phyloP scores from a whole-genome alignment of 345 rosid genomes.

The Crucihimalaya himalaica region DNA sequence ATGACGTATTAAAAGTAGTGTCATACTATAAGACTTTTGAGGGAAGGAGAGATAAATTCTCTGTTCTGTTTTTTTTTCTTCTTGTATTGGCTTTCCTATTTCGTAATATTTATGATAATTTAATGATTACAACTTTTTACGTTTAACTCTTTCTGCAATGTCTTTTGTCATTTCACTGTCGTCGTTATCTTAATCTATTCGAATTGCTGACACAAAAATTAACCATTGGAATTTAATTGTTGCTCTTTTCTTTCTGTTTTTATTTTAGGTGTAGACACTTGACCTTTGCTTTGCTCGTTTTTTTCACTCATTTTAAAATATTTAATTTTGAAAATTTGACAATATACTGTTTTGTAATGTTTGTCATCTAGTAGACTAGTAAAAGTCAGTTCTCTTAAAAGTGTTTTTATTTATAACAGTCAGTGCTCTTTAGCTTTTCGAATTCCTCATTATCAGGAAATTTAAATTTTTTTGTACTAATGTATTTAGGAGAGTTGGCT shows the following conservation, averaged over 20 bases:
- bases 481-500: background rate
- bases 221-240: slow-evolving; percentile 38
- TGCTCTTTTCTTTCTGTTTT: slow-evolving; percentile 36
- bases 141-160: slow-evolving; percentile 30
- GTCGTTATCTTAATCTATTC: slow-evolving; percentile 34
- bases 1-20: slow-evolving; percentile 5
- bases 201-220: slow-evolving; percentile 40
- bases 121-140: slow-evolving; percentile 40
- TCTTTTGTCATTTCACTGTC: slow-evolving; percentile 40
- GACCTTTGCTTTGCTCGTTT: slow-evolving; percentile 11
- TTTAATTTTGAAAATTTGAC: slow-evolving; percentile 17
- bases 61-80: background rate
- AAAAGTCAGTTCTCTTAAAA: slow-evolving; percentile 19
- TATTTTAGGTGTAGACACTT: slow-evolving; percentile 5
- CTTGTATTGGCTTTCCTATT: slow-evolving; percentile 15
- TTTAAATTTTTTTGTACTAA: background rate
- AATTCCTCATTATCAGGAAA: slow-evolving; percentile 2
- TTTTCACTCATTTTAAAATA: background rate
- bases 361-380: slow-evolving; percentile 20
- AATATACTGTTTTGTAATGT: slow-evolving; percentile 9
- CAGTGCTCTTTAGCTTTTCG: slow-evolving; percentile 12
- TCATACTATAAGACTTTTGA: slow-evolving; percentile 13
- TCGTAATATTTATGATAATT: slow-evolving; percentile 36
- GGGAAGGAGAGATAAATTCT: slow-evolving; percentile 20
- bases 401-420: background rate